Base-by-base conservation (phyloP, 768 basidiomycete genomes). In the Exsudoporus frostii region DNA sequence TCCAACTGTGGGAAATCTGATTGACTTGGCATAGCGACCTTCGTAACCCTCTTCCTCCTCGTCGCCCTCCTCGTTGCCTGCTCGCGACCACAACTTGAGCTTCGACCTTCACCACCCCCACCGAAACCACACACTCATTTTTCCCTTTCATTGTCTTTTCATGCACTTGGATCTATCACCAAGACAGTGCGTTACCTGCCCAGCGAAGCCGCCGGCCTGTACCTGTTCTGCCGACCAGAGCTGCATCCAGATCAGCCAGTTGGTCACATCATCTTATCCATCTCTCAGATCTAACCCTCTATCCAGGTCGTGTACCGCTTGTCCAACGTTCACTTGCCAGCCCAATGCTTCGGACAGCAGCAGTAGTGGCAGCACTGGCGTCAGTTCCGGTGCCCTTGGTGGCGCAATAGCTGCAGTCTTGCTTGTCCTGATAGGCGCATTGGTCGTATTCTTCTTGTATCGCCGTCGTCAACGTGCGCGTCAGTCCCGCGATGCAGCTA, bases 361-460 rank as follows among this genome's bases (percentile, higher is more conserved):
- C 15, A 37, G 33, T 40, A 33, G 48, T 20, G 77, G 79, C 7
- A 69, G 14, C 25, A 65, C 69, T 5, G 80, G 81, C 10, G 71
- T 83, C 46, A 84, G 85, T 65, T 77, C 81, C 48, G 88, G 88
- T 40, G 88, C 85, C 3, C 76, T 90, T 19, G 89, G 86, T 19
- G 90, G 88, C 43, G 88, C 83, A 38, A 77, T 92, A 52, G 72
- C 90, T 29, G 88, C 82, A 32, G 75, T 77, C 11, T 61, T 92
- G 39, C 63, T 85, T 10, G 79, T 88, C 64, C 71, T 91, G 40
- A 76, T 74, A 11, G 65, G 81, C 37, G 78, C 76, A 13, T 58
- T 84, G 34, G 67, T 70, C 39, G 68, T 78, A 10, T 86, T 82
- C 61, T 71, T 88, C 55, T 82, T 82, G 71, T 88, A 88, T 66